Evolutionary conservation across 176 grass and related monocot species (phyloP).

Genomic region (Juncus effusus): DNA sequence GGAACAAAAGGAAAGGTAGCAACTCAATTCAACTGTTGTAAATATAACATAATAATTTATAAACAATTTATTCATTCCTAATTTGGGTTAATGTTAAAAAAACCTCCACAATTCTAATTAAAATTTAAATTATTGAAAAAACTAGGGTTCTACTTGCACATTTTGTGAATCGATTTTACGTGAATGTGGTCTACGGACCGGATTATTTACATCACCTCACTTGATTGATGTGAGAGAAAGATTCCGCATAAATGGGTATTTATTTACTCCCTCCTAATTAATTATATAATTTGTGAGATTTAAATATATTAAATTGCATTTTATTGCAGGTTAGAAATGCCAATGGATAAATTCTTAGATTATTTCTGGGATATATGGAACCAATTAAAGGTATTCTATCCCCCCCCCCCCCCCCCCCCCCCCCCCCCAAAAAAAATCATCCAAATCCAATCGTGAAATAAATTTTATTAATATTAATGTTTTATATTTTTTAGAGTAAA

Average conservation of each 20-base stretch:
- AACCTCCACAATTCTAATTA: not conserved
- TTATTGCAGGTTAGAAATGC: slow-evolving; percentile 59
- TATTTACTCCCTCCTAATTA: slow-evolving; percentile 2
- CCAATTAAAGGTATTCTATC: slow-evolving; percentile 51
- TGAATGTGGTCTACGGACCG: slow-evolving; percentile 57
- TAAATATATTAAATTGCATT: slow-evolving; percentile 14
- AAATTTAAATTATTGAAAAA: not conserved
- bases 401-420: not conserved
- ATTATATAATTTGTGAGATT: slow-evolving; percentile 6
- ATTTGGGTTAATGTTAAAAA: slow-evolving; percentile 14
- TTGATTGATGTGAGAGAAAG: slow-evolving; percentile 75
- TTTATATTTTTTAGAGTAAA: slow-evolving; percentile 30
- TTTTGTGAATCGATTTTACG: slow-evolving; percentile 77
- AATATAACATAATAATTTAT: too few species aligned
- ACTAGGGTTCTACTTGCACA: slow-evolving; percentile 82
- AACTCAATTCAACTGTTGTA: not conserved
- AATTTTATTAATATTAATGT: not conserved
- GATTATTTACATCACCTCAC: slow-evolving; percentile 78
- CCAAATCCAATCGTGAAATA: too few species aligned
- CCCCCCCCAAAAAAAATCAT: too few species aligned
- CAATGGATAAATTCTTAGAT: slow-evolving; percentile 71
- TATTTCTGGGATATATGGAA: slow-evolving; percentile 94
- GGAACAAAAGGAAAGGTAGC: slow-evolving; percentile 93
- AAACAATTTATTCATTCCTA: not conserved
- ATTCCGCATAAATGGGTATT: slow-evolving; percentile 61